Conservation (phyloP, 2,329 filamentous ascomycete genomes). For the Ilyonectria sp. region DNA sequence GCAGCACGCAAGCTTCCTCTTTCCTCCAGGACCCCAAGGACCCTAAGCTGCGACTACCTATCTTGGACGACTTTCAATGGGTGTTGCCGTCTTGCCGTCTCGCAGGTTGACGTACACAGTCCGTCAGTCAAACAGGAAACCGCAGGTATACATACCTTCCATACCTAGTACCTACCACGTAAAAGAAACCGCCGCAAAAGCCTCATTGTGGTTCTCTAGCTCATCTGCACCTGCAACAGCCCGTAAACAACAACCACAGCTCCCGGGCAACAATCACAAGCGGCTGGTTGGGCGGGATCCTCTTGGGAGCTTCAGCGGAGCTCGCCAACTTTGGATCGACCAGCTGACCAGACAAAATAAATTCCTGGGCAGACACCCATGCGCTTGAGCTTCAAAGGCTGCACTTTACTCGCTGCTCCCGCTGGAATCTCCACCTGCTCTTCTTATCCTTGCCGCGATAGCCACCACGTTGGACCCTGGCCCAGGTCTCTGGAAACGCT, state of each 20-base stretch:
- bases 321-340: constrained; percentile 40
- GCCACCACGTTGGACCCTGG: constrained; percentile 28
- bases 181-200: background rate
- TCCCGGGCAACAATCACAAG: constrained; percentile 18
- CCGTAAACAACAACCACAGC: constrained; percentile 16
- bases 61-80: background rate
- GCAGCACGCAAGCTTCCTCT: constrained; percentile 8
- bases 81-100: background rate
- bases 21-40: constrained; percentile 7
- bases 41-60: background rate
- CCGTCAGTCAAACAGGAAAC: background rate
- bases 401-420: constrained; percentile 29
- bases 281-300: constrained; percentile 34
- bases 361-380: constrained; percentile 22
- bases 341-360: constrained; percentile 45
- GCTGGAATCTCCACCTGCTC: constrained; percentile 26
- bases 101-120: background rate
- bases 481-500: background rate
- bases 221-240: constrained; percentile 5
- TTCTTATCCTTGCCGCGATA: constrained; percentile 38
- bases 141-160: background rate
- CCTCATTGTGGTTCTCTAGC: background rate
- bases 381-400: constrained; percentile 27
- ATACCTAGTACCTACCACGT: background rate
- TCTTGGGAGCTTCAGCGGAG: constrained; percentile 34